phyloP scores from a whole-genome alignment of 108 stramenopile species.

The Hondaea fermentalgiana region DNA sequence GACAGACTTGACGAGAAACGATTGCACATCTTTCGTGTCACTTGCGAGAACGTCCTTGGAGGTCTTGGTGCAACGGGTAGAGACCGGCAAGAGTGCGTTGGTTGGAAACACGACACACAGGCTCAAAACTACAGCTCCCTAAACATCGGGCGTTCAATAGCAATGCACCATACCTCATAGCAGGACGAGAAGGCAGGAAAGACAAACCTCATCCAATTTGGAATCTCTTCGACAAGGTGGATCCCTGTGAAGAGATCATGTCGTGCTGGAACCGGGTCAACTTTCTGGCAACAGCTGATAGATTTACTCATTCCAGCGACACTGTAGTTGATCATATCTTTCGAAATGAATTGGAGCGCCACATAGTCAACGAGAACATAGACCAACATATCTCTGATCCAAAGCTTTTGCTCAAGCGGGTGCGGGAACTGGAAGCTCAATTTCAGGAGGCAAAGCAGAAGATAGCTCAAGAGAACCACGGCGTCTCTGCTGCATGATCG shows the following conservation, averaged over 20 bases:
- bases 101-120: background rate
- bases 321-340: background rate
- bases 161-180: background rate
- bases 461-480: background rate
- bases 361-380: background rate
- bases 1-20: background rate
- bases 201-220: background rate
- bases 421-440: background rate
- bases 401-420: background rate
- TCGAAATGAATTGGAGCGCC: background rate
- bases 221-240: background rate
- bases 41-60: background rate
- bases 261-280: background rate
- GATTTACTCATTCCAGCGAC: background rate
- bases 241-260: background rate
- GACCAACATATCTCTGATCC: background rate
- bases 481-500: too few relatives aligned
- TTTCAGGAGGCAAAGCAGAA: background rate
- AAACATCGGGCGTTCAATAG: background rate
- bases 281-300: background rate
- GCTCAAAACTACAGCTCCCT: background rate
- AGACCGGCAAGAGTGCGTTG: background rate
- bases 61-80: background rate
- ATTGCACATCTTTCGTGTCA: background rate
- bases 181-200: background rate